These are phyloP conservation scores for Leptosphaerulina australis DNA, from an alignment of 2,329 filamentous ascomycete species.

Conservation along the genomic window DNA sequence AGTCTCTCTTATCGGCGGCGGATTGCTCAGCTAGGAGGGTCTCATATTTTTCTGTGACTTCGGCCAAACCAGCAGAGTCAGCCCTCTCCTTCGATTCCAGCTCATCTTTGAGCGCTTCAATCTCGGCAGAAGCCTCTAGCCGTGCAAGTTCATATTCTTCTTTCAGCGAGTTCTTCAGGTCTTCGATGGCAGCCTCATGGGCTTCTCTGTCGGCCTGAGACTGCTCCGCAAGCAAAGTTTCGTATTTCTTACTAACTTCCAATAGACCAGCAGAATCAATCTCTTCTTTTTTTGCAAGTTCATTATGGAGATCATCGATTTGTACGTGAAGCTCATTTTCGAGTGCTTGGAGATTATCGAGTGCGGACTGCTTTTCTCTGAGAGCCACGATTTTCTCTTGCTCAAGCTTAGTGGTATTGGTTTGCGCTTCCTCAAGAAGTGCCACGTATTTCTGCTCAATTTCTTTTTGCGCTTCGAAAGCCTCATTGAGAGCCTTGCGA, in stretches of 20 bases:
- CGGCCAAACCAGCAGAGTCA: slow-evolving; percentile 23
- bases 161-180: slow-evolving; percentile 27
- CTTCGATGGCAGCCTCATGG: slow-evolving; percentile 29
- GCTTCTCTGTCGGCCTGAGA: slow-evolving; percentile 25
- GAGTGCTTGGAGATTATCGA: slow-evolving; percentile 34
- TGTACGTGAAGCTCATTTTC: slow-evolving; percentile 31
- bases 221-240: slow-evolving; percentile 35
- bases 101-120: slow-evolving; percentile 32
- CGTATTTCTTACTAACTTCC: slow-evolving; percentile 37
- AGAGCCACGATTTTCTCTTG: slow-evolving; percentile 35
- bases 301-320: slow-evolving; percentile 30
- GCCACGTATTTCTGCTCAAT: slow-evolving; percentile 41
- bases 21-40: slow-evolving; percentile 34
- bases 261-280: slow-evolving; percentile 22
- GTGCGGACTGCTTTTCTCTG: slow-evolving; percentile 29
- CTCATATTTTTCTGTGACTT: slow-evolving; percentile 39
- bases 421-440: slow-evolving; percentile 40
- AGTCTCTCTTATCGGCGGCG: slow-evolving; percentile 26
- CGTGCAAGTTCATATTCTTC: slow-evolving; percentile 28
- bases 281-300: slow-evolving; percentile 27
- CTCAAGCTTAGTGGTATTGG: slow-evolving; percentile 33
- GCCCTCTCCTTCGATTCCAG: slow-evolving; percentile 25
- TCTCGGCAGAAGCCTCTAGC: slow-evolving; percentile 27
- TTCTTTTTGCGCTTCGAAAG: slow-evolving; percentile 27
- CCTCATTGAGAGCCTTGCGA: slow-evolving; percentile 28